Percentiles rank a stretch among this genome's conserved stretches.
Conservation (phyloP, 768 basidiomycete species). For the Suillus cothurnatus region DNA sequence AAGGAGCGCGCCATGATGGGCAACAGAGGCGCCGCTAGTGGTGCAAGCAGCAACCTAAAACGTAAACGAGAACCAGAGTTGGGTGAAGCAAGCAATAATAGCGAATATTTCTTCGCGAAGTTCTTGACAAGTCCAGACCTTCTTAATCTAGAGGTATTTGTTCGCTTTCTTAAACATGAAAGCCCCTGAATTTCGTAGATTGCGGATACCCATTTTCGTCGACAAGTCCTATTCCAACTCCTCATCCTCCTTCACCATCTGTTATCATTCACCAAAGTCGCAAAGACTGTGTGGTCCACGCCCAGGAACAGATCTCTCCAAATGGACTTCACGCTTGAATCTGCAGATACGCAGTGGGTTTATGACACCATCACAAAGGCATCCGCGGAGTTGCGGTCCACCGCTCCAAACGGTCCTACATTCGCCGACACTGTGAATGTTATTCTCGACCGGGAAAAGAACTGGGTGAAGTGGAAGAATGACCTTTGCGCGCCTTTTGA, state of each 20-base stretch:
- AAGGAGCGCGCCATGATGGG: constrained; percentile 91
- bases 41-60: constrained; percentile 47
- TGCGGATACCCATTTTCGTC: constrained; percentile 90
- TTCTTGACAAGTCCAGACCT: constrained; percentile 88
- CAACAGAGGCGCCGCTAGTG: constrained; percentile 49
- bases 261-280: constrained; percentile 68
- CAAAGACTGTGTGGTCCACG: constrained; percentile 61
- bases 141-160: constrained; percentile 79
- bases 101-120: constrained; percentile 92
- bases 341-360: constrained; percentile 72
- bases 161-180: constrained; percentile 10
- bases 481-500: constrained; percentile 80
- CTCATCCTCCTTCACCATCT: constrained; percentile 79
- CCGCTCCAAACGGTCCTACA: constrained; percentile 73
- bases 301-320: constrained; percentile 77
- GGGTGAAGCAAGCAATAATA: constrained; percentile 52
- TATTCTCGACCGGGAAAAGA: constrained; percentile 81
- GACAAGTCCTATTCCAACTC: constrained; percentile 87
- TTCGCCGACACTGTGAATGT: constrained; percentile 74
- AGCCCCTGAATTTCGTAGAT: constrained; percentile 50
- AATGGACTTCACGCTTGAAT: constrained; percentile 79
- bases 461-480: constrained; percentile 92
- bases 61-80: constrained; percentile 65
- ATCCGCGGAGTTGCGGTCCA: constrained; percentile 62
- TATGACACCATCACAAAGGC: constrained; percentile 65